phyloP scores from a whole-genome alignment of 495 filamentous ascomycete genomes.

The Neurospora sublineolata region DNA sequence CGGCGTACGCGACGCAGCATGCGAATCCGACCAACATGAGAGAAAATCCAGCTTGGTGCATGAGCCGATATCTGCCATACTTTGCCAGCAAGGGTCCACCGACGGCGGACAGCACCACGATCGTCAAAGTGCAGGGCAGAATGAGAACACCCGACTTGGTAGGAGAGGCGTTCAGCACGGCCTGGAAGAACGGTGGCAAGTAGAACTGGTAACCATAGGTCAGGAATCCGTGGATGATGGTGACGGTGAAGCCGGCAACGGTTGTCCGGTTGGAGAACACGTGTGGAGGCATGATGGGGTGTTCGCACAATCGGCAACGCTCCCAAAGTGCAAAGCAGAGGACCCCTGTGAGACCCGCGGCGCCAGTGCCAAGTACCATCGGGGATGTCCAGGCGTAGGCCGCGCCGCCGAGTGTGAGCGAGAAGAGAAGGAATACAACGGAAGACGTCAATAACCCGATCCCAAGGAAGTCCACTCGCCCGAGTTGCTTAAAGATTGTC shows the following conservation, averaged over 20 bases:
- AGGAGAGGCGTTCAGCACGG: constrained; percentile 22
- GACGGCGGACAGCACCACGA: constrained; percentile 21
- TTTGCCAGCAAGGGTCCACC: constrained; percentile 31
- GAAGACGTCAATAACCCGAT: constrained; percentile 19
- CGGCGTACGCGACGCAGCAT: constrained; percentile 25
- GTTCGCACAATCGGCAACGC: constrained; percentile 11
- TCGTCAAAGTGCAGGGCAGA: constrained; percentile 34
- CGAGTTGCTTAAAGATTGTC: constrained; percentile 4
- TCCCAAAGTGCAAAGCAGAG: constrained; percentile 18
- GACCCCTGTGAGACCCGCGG: constrained; percentile 14
- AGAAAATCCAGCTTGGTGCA: constrained; percentile 30
- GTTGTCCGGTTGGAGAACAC: constrained; percentile 28
- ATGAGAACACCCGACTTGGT: constrained; percentile 32
- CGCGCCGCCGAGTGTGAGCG: constrained; percentile 20
- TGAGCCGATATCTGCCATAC: constrained; percentile 31
- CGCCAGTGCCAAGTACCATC: constrained; percentile 8
- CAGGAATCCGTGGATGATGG: constrained; percentile 19
- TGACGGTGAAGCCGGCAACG: constrained; percentile 15
- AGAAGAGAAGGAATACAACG: constrained; percentile 23
- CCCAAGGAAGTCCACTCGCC: constrained; percentile 19
- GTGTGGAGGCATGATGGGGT: constrained; percentile 24
- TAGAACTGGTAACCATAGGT: constrained; percentile 34
- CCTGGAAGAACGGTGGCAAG: constrained; percentile 40
- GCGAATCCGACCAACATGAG: constrained; percentile 30
- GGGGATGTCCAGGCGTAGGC: constrained; percentile 16